phyloP scores from a whole-genome alignment of 345 rosid genomes.

The Moringa oleifera region DNA sequence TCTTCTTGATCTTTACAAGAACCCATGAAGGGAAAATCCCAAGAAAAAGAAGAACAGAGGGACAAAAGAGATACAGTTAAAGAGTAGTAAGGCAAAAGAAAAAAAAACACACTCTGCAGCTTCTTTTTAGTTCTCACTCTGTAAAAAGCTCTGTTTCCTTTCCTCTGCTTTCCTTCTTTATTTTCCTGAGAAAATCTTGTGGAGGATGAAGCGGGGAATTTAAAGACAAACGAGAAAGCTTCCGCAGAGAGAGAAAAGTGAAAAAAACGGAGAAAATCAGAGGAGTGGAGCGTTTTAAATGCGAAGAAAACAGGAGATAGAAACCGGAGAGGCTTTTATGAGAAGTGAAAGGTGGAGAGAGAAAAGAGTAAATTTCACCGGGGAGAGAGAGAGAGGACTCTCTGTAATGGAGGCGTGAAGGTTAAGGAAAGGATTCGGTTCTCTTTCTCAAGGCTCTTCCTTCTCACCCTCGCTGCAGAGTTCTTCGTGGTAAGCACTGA shows the following conservation, averaged over 20 bases:
- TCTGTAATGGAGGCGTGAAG: background rate
- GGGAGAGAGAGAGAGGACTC: slow-evolving; percentile 21
- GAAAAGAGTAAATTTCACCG: background rate
- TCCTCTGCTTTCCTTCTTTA: background rate
- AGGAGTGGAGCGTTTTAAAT: slow-evolving; percentile 4
- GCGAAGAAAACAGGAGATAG: too few species aligned
- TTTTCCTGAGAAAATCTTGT: background rate
- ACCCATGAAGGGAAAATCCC: slow-evolving; percentile 33
- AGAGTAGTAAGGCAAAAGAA: background rate
- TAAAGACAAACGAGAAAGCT: slow-evolving; percentile 8
- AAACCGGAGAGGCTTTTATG: background rate
- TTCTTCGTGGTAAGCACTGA: background rate
- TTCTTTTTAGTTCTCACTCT: slow-evolving; percentile 2
- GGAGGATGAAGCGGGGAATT: slow-evolving; percentile 3
- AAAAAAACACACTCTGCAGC: slow-evolving; percentile 1
- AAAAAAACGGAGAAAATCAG: background rate
- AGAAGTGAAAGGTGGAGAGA: slow-evolving; percentile 2
- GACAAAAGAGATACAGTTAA: too few species aligned
- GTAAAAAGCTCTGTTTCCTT: slow-evolving; percentile 17
- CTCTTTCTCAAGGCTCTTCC: slow-evolving; percentile 1
- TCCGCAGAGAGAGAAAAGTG: background rate
- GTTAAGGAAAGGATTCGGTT: too few species aligned
- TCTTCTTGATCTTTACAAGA: slow-evolving; percentile 27
- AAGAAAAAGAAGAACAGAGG: too few species aligned
- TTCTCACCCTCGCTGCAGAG: background rate